These are phyloP conservation scores for Ajuga chamaepitys DNA, from an alignment of 257 asterid species.

Conservation along the genomic window DNA sequence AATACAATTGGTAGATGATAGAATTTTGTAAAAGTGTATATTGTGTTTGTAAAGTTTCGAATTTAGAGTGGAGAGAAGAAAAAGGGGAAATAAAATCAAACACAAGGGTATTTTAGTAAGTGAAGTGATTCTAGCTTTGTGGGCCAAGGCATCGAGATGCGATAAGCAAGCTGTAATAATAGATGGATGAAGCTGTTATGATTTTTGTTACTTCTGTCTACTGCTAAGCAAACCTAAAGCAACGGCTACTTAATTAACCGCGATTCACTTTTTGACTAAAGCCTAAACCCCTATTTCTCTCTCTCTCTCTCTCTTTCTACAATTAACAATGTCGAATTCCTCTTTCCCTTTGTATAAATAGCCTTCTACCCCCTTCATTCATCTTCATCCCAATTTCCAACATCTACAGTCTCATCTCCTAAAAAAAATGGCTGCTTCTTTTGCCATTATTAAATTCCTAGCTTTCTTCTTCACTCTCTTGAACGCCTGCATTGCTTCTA, in stretches of 20 bases:
- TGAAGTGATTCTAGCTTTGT: not conserved
- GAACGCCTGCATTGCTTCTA: conserved; percentile 10
- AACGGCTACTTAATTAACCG: conserved; percentile 8
- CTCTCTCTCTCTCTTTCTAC: not conserved
- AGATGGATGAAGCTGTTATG: conserved; percentile 19
- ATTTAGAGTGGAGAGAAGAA: not conserved
- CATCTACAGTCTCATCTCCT: too few species aligned
- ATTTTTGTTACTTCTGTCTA: not conserved
- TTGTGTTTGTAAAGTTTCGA: not conserved
- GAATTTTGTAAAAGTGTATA: too few species aligned
- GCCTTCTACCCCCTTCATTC: not conserved
- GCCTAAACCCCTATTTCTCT: not conserved
- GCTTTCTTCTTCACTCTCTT: conserved; percentile 12
- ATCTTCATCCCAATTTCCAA: conserved; percentile 11
- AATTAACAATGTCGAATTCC: not conserved
- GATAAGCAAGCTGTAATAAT: conserved; percentile 15
- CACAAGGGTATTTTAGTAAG: too few species aligned
- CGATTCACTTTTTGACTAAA: not conserved
- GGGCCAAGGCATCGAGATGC: conserved; percentile 16
- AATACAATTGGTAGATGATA: too few species aligned
- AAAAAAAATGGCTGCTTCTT: conserved; percentile 19
- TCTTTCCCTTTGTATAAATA: conserved; percentile 3
- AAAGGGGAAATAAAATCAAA: too few species aligned
- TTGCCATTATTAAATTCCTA: not conserved
- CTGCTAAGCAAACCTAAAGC: not conserved